Base-by-base conservation (phyloP, 306 rosid genomes). In the Gynostemma pentaphyllum region DNA sequence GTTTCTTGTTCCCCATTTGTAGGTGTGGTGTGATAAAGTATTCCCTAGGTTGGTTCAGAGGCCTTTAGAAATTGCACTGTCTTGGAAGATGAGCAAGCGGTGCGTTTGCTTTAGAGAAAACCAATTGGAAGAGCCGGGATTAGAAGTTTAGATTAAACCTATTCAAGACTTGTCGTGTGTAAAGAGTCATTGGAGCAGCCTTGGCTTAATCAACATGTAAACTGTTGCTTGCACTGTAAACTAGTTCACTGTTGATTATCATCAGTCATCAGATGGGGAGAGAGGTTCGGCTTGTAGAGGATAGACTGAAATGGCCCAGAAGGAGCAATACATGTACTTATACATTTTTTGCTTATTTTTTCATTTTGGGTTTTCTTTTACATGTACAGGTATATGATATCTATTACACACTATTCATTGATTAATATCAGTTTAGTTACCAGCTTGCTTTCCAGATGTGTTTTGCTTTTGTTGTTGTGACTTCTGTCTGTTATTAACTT, bases 21-120 rank as follows among this genome's bases (percentile, higher is more conserved):
- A 91, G 97, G 97, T 91, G 51, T 87, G 97, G 97, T 91, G 96
- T 69, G 95, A 91, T 62, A 76, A 24, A 29, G 97, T 96, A 21
- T 77, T 80, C 76, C 97, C 97, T 3, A 82, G 97, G 68, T 81
- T 87, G 62, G 79, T 91, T 51, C 89, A 83, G 76, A 80, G 95
- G 79, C 97, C 97, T 1, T 12, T 76, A 32, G 96, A 91, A 74
- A 87, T 91, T 68, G 97, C 96, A 44, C 72, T 91, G 78, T 80
- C 96, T 0, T 96, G 97, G 42, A 91, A 87, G 76, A 83, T 85
- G 86, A 85, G 95, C 70, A 87, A 72, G 77, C 95, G 97, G 2
- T 91, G 97, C 37, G 96, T 95, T 57, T 91, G 95, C 81, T 87
- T 85, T 71, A 76, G 77, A 67, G 85, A 91, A 72, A 80, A 84